Percentiles rank a stretch among this genome's conserved stretches.
Conservation (phyloP, 176 grass and related monocot species). For the Bolboschoenus planiculmis region DNA sequence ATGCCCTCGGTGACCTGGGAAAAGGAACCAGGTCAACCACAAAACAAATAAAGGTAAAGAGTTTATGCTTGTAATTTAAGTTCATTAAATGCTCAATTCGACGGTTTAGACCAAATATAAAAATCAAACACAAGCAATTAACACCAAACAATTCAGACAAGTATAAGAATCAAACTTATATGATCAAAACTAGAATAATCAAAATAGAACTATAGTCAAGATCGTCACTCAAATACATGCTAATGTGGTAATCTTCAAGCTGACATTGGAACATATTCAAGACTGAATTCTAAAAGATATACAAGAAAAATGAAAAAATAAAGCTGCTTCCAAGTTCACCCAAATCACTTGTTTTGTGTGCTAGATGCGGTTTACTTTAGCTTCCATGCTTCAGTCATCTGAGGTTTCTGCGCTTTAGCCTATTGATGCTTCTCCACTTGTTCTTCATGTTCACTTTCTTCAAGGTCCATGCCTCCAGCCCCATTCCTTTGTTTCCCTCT, state of each 20-base stretch:
- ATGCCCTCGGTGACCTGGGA: neutral
- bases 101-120: neutral
- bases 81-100: neutral
- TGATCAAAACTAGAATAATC: neutral
- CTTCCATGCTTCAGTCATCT: neutral
- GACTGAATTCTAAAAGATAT: no score
- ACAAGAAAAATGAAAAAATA: no score
- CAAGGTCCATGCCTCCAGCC: neutral
- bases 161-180: neutral
- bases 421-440: neutral
- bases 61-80: no score
- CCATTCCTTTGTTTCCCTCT: neutral
- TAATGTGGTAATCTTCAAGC: no score
- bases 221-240: neutral
- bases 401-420: no score
- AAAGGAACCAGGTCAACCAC: no score
- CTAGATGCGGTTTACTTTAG: no score
- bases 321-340: neutral
- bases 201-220: neutral
- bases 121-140: neutral
- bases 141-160: neutral
- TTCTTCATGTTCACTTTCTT: neutral
- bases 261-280: no score
- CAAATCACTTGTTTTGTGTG: no score
- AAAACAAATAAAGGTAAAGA: no score